Base-by-base conservation (phyloP, 441 rosid species). In the Bocquillonia castaneifolia region DNA sequence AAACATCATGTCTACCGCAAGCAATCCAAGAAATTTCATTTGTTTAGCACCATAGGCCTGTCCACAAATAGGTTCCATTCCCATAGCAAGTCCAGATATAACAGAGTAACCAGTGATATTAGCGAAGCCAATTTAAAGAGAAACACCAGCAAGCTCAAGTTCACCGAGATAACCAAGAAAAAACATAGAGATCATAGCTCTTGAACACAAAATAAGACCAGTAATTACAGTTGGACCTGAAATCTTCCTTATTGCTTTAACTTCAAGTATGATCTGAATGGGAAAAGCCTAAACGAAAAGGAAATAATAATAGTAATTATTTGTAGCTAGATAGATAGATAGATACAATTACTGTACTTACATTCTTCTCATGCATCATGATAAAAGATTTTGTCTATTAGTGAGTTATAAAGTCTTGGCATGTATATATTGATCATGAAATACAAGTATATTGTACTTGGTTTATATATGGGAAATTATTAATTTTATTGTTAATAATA, bases 61-160 rank as follows among this genome's bases (percentile, higher is more conserved):
- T 2, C 96, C 97, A 7, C 99, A 94, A 54, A 94, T 94, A 73
- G 99, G 99, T 63, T 94, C 99, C 99, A 94, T 94, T 62, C 99
- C 99, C 97, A 94, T 89, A 60, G 99, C 92, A 5, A 94, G 82
- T 18, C 99, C 99, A 31, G 99, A 92, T 78, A 94, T 81, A 10
- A 94, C 89, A 20, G 99, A 94, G 89, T 94, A 94, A 40, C 99
- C 99, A 0, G 99, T 90, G 73, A 94, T 94, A 81, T 94, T 94
- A 6, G 99, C 99, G 32, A 94, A 89, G 29, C 97, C 98, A 25
- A 90, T 87, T 70, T 98, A 79, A 26, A 94, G 96, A 32, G 99
- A 92, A 34, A 98, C 99, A 4, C 93, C 99, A 1, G 99, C 99
- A 13, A 94, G 90, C 78, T 90, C 92, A 39, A 92, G 90, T 72